Evolutionary conservation across 1,284 basidiomycete genomes (phyloP).

Genomic region (Pseudozyma pruni): DNA sequence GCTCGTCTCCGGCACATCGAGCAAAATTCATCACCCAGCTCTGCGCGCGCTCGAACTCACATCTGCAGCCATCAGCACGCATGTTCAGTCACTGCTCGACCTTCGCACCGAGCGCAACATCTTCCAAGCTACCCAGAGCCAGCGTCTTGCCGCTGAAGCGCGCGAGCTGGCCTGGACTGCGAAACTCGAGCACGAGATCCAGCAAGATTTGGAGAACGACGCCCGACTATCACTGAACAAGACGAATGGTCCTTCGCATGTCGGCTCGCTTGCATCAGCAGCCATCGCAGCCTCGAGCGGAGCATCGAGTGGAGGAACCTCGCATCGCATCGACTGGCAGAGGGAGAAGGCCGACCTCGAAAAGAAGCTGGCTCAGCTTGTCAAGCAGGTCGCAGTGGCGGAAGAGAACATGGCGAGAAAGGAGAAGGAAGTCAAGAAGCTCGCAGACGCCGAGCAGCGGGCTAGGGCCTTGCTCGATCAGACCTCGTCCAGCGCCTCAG

Average conservation of each 20-base stretch:
- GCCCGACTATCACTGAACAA: constrained; percentile 44
- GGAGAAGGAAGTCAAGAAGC: constrained; percentile 29
- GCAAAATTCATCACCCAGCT: constrained; percentile 27
- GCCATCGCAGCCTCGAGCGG: constrained; percentile 25
- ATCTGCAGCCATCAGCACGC: constrained; percentile 23
- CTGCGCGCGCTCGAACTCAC: constrained; percentile 37
- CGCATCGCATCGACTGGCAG: constrained; percentile 38
- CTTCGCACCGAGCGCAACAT: constrained; percentile 32
- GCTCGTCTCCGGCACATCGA: constrained; percentile 24
- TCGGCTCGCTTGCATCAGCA: constrained; percentile 24
- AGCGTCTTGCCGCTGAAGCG: constrained; percentile 14
- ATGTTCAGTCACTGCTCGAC: constrained; percentile 39
- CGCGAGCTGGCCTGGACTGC: constrained; percentile 27
- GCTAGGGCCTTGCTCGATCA: constrained; percentile 33
- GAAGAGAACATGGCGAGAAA: constrained; percentile 29
- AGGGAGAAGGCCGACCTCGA: constrained; percentile 42
- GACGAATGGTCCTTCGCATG: constrained; percentile 24
- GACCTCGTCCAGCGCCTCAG: neutral
- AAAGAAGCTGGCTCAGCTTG: constrained; percentile 32
- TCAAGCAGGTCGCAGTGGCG: constrained; percentile 30
- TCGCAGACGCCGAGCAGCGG: constrained; percentile 26
- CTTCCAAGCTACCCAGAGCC: constrained; percentile 13
- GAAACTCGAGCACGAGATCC: constrained; percentile 28
- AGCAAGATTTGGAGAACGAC: constrained; percentile 29
- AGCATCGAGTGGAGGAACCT: constrained; percentile 6